Evolutionary conservation across 768 basidiomycete species (phyloP).

Genomic region (Collybia sordida): DNA sequence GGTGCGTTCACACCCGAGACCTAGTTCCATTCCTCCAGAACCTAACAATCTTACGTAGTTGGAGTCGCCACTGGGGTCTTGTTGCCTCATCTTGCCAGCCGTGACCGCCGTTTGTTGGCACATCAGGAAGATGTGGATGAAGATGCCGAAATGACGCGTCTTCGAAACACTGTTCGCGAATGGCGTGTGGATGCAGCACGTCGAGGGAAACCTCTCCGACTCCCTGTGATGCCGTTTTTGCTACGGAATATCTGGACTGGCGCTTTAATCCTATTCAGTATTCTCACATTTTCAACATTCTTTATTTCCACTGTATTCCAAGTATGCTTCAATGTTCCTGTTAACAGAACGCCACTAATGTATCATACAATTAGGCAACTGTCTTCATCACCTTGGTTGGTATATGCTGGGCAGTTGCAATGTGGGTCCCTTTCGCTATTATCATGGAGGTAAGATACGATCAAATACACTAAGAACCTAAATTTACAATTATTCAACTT

Average conservation of each 20-base stretch:
- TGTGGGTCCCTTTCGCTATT: slow-evolving; percentile 96
- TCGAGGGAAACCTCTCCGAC: slow-evolving; percentile 67
- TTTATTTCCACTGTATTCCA: slow-evolving; percentile 79
- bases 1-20: slow-evolving; percentile 44
- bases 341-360: not conserved
- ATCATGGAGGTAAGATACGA: slow-evolving; percentile 82
- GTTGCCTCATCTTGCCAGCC: slow-evolving; percentile 78
- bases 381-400: slow-evolving; percentile 82
- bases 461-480: not conserved
- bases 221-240: slow-evolving; percentile 90
- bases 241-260: slow-evolving; percentile 93
- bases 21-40: not conserved
- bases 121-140: slow-evolving; percentile 72
- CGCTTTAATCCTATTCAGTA: slow-evolving; percentile 76
- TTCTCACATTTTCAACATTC: slow-evolving; percentile 82
- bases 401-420: slow-evolving; percentile 96
- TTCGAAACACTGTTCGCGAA: slow-evolving; percentile 67
- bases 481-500: not conserved
- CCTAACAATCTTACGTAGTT: slow-evolving; percentile 45
- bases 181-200: slow-evolving; percentile 87
- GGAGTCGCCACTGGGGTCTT: slow-evolving; percentile 81
- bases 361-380: slow-evolving; percentile 60
- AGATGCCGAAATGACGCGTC: slow-evolving; percentile 69
- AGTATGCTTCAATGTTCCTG: slow-evolving; percentile 31
- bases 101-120: slow-evolving; percentile 78